Conservation (phyloP, 202 grass and related monocot species). For the Elaeis oleifera region DNA sequence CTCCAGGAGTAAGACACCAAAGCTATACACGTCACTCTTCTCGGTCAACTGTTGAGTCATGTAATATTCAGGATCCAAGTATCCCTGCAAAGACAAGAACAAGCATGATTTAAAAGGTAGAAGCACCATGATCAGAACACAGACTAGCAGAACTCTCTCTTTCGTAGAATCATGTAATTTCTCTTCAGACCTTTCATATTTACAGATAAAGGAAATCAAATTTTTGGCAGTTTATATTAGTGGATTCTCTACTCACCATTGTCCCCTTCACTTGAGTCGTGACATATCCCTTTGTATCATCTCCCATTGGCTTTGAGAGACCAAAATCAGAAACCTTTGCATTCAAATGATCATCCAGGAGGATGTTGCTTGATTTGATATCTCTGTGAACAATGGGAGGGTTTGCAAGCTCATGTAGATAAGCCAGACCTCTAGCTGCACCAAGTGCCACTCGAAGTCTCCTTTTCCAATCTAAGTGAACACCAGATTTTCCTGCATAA, state of each 20-base stretch:
- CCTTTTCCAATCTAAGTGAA: slow-evolving; percentile 55
- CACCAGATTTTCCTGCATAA: slow-evolving; percentile 51
- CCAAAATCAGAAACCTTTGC: slow-evolving; percentile 78
- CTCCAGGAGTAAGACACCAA: slow-evolving; percentile 80
- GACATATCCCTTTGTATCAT: slow-evolving; percentile 26
- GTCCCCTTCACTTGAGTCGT: slow-evolving; percentile 80
- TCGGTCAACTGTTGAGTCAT: slow-evolving; percentile 92
- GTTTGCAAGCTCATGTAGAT: slow-evolving; percentile 72
- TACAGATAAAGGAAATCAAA: background rate
- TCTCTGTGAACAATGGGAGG: slow-evolving; percentile 76
- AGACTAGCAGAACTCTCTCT: too few relatives aligned
- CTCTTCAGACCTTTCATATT: too few relatives aligned
- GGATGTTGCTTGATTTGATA: slow-evolving; percentile 76
- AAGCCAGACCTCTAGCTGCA: slow-evolving; percentile 58
- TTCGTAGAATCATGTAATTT: too few relatives aligned
- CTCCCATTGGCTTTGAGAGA: slow-evolving; percentile 51
- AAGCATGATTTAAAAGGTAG: background rate
- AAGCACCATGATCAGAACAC: too few relatives aligned
- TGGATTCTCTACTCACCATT: slow-evolving; percentile 32
- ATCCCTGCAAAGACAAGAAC: slow-evolving; percentile 36
- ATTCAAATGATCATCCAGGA: slow-evolving; percentile 66
- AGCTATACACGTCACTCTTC: slow-evolving; percentile 88
- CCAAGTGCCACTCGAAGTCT: slow-evolving; percentile 48
- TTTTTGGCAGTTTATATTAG: background rate
- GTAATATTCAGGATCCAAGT: slow-evolving; percentile 27